Percentiles rank a stretch among this genome's conserved stretches.
Conservation (phyloP, 441 rosid genomes). For the Erodium moschatum region DNA sequence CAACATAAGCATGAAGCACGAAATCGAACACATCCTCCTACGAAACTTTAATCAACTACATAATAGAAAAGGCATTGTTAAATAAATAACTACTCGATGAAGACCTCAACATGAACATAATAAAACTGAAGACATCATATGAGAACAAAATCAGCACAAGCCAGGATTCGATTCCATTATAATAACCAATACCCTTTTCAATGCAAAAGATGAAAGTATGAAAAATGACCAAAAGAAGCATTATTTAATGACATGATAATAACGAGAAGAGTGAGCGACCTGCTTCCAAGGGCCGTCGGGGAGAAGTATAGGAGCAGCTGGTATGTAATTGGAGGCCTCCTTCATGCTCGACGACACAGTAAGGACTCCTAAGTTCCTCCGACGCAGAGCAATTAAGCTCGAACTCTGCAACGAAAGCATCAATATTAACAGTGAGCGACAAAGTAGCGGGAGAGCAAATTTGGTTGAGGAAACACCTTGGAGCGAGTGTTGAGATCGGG, state of each 20-base stretch:
- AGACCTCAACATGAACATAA: not conserved
- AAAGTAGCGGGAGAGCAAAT: not conserved
- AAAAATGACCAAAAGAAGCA: too few relatives aligned
- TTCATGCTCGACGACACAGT: conserved; percentile 17
- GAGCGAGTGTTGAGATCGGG: conserved; percentile 23
- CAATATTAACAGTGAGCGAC: not conserved
- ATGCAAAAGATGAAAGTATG: not conserved
- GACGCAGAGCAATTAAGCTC: conserved; percentile 22
- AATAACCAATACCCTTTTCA: not conserved
- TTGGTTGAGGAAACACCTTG: conserved; percentile 29
- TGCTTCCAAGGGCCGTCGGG: conserved; percentile 83
- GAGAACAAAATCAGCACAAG: not conserved
- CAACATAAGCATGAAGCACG: conserved; percentile 2
- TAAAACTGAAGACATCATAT: too few relatives aligned
- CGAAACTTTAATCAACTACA: not conserved
- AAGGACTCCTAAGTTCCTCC: conserved; percentile 22
- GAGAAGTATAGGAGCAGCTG: conserved; percentile 77
- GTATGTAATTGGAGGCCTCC: conserved; percentile 46
- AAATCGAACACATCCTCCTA: not conserved
- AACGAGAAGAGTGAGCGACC: conserved; percentile 27
- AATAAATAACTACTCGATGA: not conserved
- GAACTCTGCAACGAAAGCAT: conserved; percentile 23
- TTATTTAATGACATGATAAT: too few relatives aligned
- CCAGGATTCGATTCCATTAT: not conserved
- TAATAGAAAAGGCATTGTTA: too few relatives aligned